A percentile compares a stretch with the other conserved stretches of the same genome.
phyloP scores from a whole-genome alignment of 805 yeast species.

The Hanseniaspora taiwanica region DNA sequence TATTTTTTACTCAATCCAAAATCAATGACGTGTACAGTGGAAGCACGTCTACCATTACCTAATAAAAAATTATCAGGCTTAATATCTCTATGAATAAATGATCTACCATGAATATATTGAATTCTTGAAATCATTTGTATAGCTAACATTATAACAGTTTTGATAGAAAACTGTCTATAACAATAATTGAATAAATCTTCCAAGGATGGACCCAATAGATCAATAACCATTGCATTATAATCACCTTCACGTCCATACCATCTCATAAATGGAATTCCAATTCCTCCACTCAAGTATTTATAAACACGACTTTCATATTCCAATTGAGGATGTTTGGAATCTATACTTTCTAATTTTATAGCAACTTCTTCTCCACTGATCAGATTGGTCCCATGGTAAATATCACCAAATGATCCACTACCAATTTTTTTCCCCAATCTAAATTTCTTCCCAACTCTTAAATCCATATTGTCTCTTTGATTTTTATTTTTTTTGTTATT shows the following conservation, averaged over 20 bases:
- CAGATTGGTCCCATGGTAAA: conserved; percentile 83
- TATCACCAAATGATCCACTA: conserved; percentile 95
- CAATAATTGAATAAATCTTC: conserved; percentile 96
- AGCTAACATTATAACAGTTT: conserved; percentile 84
- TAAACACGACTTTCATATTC: conserved; percentile 96
- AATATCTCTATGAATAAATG: conserved; percentile 77
- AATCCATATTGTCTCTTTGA: conserved; percentile 34
- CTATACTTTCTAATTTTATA: conserved; percentile 77
- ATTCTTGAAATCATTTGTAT: conserved; percentile 90
- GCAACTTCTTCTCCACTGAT: conserved; percentile 97
- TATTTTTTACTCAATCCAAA: conserved; percentile 89
- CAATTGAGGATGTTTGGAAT: conserved; percentile 91
- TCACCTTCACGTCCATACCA: conserved; percentile 97
- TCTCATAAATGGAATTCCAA: conserved; percentile 92
- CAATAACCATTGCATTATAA: conserved; percentile 94
- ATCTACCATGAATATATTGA: conserved; percentile 90
- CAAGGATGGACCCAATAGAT: conserved; percentile 84
- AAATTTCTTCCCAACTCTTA: conserved; percentile 87
- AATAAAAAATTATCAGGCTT: conserved; percentile 76
- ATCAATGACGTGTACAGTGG: conserved; percentile 87
- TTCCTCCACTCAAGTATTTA: conserved; percentile 88
- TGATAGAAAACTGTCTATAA: conserved; percentile 82
- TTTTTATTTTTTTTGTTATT: too few relatives aligned
- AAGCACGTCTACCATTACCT: conserved; percentile 89
- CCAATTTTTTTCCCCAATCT: conserved; percentile 93